Evolutionary conservation across 306 rosid species (phyloP).

Genomic region (Cucurbita ficifolia): DNA sequence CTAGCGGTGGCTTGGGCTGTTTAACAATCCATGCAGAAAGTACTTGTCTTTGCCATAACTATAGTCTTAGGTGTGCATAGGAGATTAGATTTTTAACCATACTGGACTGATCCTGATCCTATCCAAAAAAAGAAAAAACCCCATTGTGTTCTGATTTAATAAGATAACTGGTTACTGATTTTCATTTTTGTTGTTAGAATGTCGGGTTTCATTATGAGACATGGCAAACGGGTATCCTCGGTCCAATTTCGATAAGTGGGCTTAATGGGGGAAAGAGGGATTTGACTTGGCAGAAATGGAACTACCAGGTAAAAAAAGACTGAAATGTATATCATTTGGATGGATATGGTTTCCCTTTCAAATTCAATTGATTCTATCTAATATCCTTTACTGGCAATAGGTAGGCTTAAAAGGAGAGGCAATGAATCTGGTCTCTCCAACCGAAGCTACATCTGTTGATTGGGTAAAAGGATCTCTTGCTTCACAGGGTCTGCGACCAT

Average conservation of each 20-base stretch:
- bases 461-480: slow-evolving; percentile 54
- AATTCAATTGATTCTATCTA: not conserved
- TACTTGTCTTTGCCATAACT: not conserved
- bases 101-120: not conserved
- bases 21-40: not conserved
- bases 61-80: not conserved
- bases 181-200: slow-evolving; percentile 32
- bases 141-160: not conserved
- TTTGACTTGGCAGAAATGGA: slow-evolving; percentile 65
- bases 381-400: slow-evolving; percentile 21
- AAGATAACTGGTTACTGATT: not conserved
- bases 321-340: not conserved
- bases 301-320: slow-evolving; percentile 50
- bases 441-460: slow-evolving; percentile 47
- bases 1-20: too few relatives aligned
- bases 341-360: not conserved
- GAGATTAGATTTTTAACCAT: not conserved
- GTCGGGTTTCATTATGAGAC: slow-evolving; percentile 67
- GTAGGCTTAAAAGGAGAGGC: slow-evolving; percentile 83
- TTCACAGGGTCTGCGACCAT: slow-evolving; percentile 27
- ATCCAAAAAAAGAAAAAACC: not conserved
- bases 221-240: slow-evolving; percentile 65
- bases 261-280: slow-evolving; percentile 58
- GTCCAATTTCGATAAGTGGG: slow-evolving; percentile 68
- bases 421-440: slow-evolving; percentile 54